A percentile compares a stretch with the other conserved stretches of the same genome.
These are phyloP conservation scores for Camellia granthamiana DNA, from an alignment of 148 eudicot genomes.

Conservation along the genomic window DNA sequence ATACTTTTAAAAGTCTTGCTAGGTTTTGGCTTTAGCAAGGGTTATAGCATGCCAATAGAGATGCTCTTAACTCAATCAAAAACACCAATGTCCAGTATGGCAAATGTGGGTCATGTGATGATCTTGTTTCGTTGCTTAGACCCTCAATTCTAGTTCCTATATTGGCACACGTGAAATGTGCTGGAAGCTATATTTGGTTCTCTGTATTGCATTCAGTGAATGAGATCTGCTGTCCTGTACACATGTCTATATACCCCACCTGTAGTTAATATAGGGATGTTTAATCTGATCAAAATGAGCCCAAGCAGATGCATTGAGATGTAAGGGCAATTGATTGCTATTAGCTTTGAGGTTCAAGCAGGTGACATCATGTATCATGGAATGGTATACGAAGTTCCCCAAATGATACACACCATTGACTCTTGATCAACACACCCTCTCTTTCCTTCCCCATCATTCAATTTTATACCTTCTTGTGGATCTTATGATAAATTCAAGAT, in stretches of 20 bases:
- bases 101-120: not conserved
- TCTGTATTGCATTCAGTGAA: not conserved
- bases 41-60: too few species aligned
- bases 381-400: not conserved
- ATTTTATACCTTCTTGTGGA: not conserved
- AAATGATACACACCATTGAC: not conserved
- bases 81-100: not conserved
- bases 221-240: not conserved
- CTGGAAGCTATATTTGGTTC: not conserved
- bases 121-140: not conserved
- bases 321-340: not conserved
- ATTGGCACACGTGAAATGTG: not conserved
- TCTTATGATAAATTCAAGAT: not conserved
- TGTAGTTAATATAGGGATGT: not conserved
- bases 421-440: too few species aligned
- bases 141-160: too few species aligned
- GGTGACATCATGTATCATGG: not conserved
- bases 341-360: not conserved
- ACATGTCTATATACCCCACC: not conserved
- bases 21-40: too few species aligned
- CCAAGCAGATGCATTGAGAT: not conserved
- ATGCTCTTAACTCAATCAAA: not conserved
- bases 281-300: not conserved
- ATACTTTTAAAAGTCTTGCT: not conserved
- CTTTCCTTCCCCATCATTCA: too few species aligned